These are phyloP conservation scores for Talaromyces sp. DNA, from an alignment of 2,329 filamentous ascomycete genomes.

Conservation along the genomic window DNA sequence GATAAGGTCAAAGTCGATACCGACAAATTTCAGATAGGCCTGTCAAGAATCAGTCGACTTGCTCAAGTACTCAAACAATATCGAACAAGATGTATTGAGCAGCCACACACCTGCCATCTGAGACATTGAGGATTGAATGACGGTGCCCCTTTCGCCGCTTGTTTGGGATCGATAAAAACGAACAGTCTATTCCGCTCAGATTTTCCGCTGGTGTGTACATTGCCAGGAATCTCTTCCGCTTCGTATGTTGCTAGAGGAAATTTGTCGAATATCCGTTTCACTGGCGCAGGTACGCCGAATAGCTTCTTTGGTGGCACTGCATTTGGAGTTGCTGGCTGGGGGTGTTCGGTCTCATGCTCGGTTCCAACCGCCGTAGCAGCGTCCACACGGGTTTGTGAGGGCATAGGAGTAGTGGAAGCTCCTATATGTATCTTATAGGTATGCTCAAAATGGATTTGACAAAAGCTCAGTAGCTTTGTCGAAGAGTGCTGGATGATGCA, in stretches of 20 bases:
- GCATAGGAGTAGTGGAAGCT: conserved; percentile 24
- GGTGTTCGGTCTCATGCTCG: conserved; percentile 13
- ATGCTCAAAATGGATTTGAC: not conserved
- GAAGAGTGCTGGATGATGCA: not conserved
- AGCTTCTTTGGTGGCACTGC: conserved; percentile 24
- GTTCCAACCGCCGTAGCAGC: conserved; percentile 23
- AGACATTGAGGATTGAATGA: conserved; percentile 91
- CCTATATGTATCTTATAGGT: not conserved
- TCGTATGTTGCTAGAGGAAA: conserved; percentile 76
- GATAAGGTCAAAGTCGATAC: conserved; percentile 60
- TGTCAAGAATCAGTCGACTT: conserved; percentile 32
- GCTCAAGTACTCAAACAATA: not conserved
- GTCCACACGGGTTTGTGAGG: conserved; percentile 19
- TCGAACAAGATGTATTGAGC: not conserved
- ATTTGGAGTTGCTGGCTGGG: conserved; percentile 7
- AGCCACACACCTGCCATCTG: conserved; percentile 78
- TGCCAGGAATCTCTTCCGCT: conserved; percentile 52
- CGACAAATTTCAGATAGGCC: conserved; percentile 76
- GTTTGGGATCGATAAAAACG: conserved; percentile 66
- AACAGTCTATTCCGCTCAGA: conserved; percentile 67
- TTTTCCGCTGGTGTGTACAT: conserved; percentile 36
- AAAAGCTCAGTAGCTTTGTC: not conserved
- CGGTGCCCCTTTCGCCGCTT: conserved; percentile 57
- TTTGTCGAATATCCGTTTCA: conserved; percentile 76
- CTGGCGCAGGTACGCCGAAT: conserved; percentile 56